Evolutionary conservation across 768 basidiomycete genomes (phyloP).

Genomic region (Kondoa malvinella): DNA sequence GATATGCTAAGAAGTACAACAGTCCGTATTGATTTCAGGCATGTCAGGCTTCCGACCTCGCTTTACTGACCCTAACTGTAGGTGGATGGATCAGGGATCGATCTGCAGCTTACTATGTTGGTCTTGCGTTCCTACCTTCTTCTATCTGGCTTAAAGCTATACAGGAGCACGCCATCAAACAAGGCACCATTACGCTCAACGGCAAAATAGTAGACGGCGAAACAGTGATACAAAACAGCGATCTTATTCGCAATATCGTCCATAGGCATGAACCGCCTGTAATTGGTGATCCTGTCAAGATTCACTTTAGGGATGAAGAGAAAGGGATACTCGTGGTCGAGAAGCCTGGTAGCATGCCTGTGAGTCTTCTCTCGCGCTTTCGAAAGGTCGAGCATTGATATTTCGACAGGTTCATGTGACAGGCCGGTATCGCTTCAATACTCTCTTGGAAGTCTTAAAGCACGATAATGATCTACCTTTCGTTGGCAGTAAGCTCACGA

Average conservation of each 20-base stretch:
- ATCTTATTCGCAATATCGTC: constrained; percentile 32
- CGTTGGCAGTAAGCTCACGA: constrained; percentile 58
- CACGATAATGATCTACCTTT: constrained; percentile 65
- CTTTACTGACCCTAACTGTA: no score
- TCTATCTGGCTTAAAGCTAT: background rate
- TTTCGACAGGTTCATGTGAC: constrained; percentile 74
- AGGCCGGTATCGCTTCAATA: constrained; percentile 76
- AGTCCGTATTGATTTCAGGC: background rate
- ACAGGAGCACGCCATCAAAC: constrained; percentile 57
- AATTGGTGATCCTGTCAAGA: constrained; percentile 59
- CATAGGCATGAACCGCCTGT: constrained; percentile 80
- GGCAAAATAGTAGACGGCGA: constrained; percentile 66
- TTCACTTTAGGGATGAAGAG: constrained; percentile 59
- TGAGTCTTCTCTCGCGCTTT: constrained; percentile 33
- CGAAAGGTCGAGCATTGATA: background rate
- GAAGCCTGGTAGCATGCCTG: constrained; percentile 89
- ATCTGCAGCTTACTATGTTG: constrained; percentile 4
- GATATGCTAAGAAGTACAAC: no score
- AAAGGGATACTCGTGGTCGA: constrained; percentile 78
- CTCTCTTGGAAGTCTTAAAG: constrained; percentile 67
- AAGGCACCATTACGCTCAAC: constrained; percentile 89
- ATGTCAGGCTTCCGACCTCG: no score
- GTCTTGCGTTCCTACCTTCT: background rate
- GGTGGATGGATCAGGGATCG: background rate
- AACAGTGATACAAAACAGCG: constrained; percentile 65